These are phyloP conservation scores for Physcia stellaris DNA, from an alignment of 495 filamentous ascomycete species.

Conservation along the genomic window DNA sequence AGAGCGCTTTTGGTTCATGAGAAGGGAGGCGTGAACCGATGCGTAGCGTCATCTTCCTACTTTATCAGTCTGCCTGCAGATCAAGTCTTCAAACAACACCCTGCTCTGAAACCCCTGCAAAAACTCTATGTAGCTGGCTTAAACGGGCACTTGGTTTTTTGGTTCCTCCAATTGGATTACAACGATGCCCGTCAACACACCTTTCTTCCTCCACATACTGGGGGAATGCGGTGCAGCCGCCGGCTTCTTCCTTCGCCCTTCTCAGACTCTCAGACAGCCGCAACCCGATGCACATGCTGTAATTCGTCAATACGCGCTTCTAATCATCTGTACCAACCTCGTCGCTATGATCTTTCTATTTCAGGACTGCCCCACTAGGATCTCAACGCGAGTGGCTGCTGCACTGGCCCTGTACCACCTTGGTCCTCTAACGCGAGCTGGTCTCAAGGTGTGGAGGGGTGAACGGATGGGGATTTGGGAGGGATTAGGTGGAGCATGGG, in stretches of 20 bases:
- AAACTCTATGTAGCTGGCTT: too few species aligned
- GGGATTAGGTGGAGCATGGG: slow-evolving; percentile 1
- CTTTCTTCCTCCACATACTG: slow-evolving; percentile 22
- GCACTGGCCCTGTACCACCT: slow-evolving; percentile 23
- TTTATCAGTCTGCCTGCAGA: too few species aligned
- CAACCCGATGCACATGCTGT: slow-evolving; percentile 18
- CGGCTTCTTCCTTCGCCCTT: slow-evolving; percentile 21
- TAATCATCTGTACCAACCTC: slow-evolving; percentile 18
- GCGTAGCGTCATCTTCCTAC: too few species aligned
- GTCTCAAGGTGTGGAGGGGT: slow-evolving; percentile 1
- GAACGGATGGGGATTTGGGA: not conserved
- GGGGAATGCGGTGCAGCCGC: slow-evolving; percentile 21
- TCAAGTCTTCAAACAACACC: too few species aligned
- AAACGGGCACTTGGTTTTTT: too few species aligned
- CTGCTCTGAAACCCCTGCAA: too few species aligned
- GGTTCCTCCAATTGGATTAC: too few species aligned
- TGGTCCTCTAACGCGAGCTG: slow-evolving; percentile 19
- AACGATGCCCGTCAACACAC: too few species aligned
- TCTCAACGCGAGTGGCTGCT: slow-evolving; percentile 15
- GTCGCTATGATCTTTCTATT: slow-evolving; percentile 20
- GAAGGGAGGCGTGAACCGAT: too few species aligned
- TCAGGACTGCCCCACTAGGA: not conserved
- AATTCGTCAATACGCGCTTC: slow-evolving; percentile 24
- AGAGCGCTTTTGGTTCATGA: too few species aligned
- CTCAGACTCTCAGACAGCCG: slow-evolving; percentile 15